These are phyloP conservation scores for Cladophialophora carrionii DNA, from an alignment of 2,329 filamentous ascomycete species.

Conservation along the genomic window DNA sequence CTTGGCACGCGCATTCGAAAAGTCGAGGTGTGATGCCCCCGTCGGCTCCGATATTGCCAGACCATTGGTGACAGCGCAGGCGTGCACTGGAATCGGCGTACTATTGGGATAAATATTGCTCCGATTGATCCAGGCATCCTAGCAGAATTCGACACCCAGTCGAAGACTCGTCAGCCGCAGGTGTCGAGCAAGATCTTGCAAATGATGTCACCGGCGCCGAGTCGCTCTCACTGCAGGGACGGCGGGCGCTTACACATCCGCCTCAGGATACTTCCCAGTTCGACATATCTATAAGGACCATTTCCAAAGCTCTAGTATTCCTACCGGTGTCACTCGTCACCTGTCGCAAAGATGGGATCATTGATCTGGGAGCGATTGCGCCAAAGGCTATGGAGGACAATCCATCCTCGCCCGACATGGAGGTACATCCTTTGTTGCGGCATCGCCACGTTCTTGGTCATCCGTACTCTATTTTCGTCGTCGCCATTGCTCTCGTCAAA, in stretches of 20 bases:
- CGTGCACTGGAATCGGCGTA: background rate
- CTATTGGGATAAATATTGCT: background rate
- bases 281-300: background rate
- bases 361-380: conserved; percentile 25
- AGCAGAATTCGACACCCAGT: background rate
- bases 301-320: background rate
- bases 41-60: background rate
- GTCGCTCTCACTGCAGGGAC: background rate
- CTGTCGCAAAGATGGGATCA: conserved; percentile 19
- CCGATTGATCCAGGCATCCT: background rate
- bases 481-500: conserved; percentile 34
- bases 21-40: background rate
- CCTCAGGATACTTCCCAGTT: background rate
- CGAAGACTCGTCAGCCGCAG: background rate
- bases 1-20: background rate
- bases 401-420: conserved; percentile 34
- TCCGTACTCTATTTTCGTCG: conserved; percentile 31
- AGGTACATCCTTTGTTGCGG: conserved; percentile 31
- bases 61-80: background rate
- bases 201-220: conserved; percentile 3
- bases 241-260: background rate
- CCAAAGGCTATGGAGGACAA: conserved; percentile 11
- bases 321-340: background rate
- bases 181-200: background rate
- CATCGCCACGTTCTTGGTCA: conserved; percentile 29